Conservation (phyloP, 2,329 filamentous ascomycete genomes). For the Verticillium nonalfalfae region DNA sequence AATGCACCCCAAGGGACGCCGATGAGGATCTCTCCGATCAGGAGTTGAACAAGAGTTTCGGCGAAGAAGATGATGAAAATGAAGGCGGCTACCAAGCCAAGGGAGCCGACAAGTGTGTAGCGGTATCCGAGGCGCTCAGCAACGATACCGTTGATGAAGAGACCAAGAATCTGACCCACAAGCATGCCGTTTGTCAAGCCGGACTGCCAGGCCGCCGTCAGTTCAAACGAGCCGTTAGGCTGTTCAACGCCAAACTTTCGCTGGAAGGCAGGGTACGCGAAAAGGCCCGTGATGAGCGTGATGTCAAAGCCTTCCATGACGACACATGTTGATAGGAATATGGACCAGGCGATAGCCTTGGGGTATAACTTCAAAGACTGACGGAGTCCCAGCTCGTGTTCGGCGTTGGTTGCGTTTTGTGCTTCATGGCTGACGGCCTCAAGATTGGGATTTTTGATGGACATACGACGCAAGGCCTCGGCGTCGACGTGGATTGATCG, state of each 20-base stretch:
- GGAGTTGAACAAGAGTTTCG: slow-evolving; percentile 29
- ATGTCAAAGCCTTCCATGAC: slow-evolving; percentile 27
- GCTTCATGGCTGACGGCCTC: slow-evolving; percentile 15
- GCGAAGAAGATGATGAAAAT: slow-evolving; percentile 45
- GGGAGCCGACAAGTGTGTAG: slow-evolving; percentile 36
- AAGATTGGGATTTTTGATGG: neutral
- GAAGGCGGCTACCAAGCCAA: slow-evolving; percentile 31
- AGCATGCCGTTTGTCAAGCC: slow-evolving; percentile 40
- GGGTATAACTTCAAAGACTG: slow-evolving; percentile 35
- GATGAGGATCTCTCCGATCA: slow-evolving; percentile 37
- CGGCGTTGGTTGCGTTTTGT: slow-evolving; percentile 30
- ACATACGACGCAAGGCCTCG: slow-evolving; percentile 2
- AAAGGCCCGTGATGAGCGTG: slow-evolving; percentile 9
- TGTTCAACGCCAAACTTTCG: slow-evolving; percentile 29
- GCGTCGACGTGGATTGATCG: slow-evolving; percentile 1
- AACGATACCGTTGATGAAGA: slow-evolving; percentile 40
- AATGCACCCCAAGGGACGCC: slow-evolving; percentile 42
- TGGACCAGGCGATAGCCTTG: slow-evolving; percentile 34
- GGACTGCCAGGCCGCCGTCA: slow-evolving; percentile 45
- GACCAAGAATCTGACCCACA: slow-evolving; percentile 42
- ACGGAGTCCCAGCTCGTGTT: slow-evolving; percentile 27
- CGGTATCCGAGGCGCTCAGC: slow-evolving; percentile 40
- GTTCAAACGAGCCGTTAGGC: slow-evolving; percentile 31
- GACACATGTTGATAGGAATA: slow-evolving; percentile 32
- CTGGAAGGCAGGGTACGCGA: slow-evolving; percentile 20